A percentile compares a stretch with the other conserved stretches of the same genome.
Evolutionary conservation across 2,329 filamentous ascomycete genomes (phyloP).

Genomic region (Aspergillus glaucus): DNA sequence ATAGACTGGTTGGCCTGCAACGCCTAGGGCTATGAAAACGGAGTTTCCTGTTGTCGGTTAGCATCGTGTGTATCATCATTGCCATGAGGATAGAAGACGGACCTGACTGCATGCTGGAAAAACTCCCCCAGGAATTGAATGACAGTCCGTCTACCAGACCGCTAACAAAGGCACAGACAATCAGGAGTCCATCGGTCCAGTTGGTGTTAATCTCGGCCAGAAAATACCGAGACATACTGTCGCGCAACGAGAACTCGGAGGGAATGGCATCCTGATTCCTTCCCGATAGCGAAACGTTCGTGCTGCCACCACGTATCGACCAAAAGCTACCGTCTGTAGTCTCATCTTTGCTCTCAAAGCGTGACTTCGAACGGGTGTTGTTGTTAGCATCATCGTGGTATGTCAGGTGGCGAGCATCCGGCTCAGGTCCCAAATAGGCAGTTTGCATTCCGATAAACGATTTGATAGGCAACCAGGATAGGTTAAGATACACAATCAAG

Average conservation of each 20-base stretch:
- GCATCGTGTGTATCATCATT: not conserved
- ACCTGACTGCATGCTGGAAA: conserved; percentile 28
- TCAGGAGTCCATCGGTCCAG: conserved; percentile 4
- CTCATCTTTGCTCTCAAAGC: too few relatives aligned
- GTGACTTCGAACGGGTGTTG: too few relatives aligned
- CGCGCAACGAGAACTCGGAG: too few relatives aligned
- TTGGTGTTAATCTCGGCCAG: conserved; percentile 5
- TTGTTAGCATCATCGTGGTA: too few relatives aligned
- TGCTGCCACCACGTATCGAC: too few relatives aligned
- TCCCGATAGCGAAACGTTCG: conserved; percentile 21
- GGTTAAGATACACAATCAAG: too few relatives aligned
- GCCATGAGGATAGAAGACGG: not conserved
- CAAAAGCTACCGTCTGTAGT: too few relatives aligned
- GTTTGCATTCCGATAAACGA: too few relatives aligned
- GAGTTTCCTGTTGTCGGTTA: conserved; percentile 23
- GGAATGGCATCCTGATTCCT: too few relatives aligned
- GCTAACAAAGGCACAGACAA: conserved; percentile 19
- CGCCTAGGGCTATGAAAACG: conserved; percentile 29
- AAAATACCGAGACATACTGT: not conserved
- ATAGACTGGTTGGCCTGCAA: conserved; percentile 13
- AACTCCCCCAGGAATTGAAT: conserved; percentile 24
- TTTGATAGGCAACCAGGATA: too few relatives aligned
- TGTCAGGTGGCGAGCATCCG: too few relatives aligned
- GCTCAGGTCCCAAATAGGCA: too few relatives aligned
- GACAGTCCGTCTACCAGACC: conserved; percentile 24